Base-by-base conservation (phyloP, 78 protist genomes). In the Monocercomonoides exilis region DNA sequence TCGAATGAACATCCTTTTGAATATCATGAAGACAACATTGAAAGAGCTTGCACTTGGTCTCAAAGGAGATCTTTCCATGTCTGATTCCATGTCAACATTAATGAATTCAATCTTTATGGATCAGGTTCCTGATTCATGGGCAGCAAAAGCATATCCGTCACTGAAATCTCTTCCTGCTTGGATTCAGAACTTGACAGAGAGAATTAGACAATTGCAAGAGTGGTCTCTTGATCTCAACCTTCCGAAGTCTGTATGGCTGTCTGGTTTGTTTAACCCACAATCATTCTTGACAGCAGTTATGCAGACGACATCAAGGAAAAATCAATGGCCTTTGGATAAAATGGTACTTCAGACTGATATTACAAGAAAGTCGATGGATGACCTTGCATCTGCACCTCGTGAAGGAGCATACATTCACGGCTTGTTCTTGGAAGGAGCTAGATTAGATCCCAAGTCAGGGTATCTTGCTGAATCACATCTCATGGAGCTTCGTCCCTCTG, bases 391-490 rank as follows among this genome's bases (percentile, higher is more conserved):
- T 35, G 21, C 35, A 29, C 88, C 87, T 2, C 41, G 95, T 0
- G 94, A 90, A 4, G 97, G 97, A 42, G 94, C 92, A 5, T 95
- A 92, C 90, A 64, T 93, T 45, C 38, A 41, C 63, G 97, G 96
- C 29, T 87, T 93, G 4, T 87, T 3, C 86, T 0, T 91, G 44
- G 97, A 95, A 77, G 91, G 94, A 43, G 94, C 93, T 29, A 88
- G 97, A 6, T 92, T 93, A 93, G 92, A 95, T 85, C 6, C 43
- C 2, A 77, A 11, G 33, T 2, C 43, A 0, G 91, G 89, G 42
- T 6, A 2, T n/a, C 1, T 94, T 46, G 86, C 89, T 70, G 94
- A 92, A 43, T 0, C 89, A 11, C 36, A 29, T 11, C 89, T 86
- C 29, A 87, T 88, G 92, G 94, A 92, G 63, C 92, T 94, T 29